These are phyloP conservation scores for Lizonia empirigonia DNA, from an alignment of 2,329 filamentous ascomycete genomes.

Conservation along the genomic window DNA sequence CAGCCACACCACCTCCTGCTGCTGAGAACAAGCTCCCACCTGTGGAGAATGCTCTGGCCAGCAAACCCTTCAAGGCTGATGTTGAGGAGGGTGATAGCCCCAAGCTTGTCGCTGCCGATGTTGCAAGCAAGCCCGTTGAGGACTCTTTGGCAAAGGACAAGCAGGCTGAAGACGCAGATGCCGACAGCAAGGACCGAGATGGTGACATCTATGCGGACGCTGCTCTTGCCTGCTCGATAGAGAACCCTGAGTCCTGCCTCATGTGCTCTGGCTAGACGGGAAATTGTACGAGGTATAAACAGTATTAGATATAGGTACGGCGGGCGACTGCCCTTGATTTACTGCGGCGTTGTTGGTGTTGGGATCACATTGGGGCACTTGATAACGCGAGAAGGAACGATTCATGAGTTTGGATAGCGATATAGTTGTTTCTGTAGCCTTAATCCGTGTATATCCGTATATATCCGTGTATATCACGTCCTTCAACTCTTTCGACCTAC, in stretches of 20 bases:
- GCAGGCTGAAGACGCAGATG: constrained; percentile 76
- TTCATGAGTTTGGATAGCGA: constrained; percentile 29
- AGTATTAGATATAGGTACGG: constrained; percentile 18
- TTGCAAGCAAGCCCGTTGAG: constrained; percentile 64
- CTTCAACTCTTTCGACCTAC: neutral
- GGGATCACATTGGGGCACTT: constrained; percentile 14
- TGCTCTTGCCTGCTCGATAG: constrained; percentile 91
- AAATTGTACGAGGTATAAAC: constrained; percentile 6
- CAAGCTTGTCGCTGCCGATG: constrained; percentile 76
- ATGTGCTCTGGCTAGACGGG: constrained; percentile 91
- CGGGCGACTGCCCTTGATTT: constrained; percentile 25
- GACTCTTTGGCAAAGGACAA: constrained; percentile 59
- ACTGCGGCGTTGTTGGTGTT: constrained; percentile 16
- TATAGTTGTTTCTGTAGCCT: constrained; percentile 14
- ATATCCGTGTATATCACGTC: constrained; percentile 15
- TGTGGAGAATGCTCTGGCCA: constrained; percentile 63
- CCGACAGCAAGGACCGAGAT: constrained; percentile 75
- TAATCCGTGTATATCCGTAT: constrained; percentile 20
- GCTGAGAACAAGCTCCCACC: constrained; percentile 55
- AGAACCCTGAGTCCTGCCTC: constrained; percentile 90
- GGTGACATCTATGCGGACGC: constrained; percentile 95
- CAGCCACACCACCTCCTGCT: constrained; percentile 66
- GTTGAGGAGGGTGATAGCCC: constrained; percentile 78
- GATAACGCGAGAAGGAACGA: constrained; percentile 28
- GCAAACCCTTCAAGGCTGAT: constrained; percentile 76